Evolutionary conservation across 164 flowering plant species (phyloP), one percentile per base, ranked within the genome.

Genomic region (Aristolochia contorta): DNA sequence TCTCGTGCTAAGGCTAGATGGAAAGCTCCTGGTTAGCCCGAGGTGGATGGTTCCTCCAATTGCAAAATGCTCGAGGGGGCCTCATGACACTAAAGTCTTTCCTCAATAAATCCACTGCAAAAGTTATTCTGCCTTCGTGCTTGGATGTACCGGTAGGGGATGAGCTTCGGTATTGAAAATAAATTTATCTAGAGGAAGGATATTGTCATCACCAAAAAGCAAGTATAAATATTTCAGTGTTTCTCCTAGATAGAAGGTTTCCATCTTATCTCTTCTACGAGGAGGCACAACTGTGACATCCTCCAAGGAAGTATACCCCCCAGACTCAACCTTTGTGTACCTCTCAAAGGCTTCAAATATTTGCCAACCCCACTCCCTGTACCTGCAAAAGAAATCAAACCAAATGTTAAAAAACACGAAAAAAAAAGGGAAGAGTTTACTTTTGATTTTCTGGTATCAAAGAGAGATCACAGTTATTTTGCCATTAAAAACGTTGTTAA

Each of bases 81-180:
- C 43, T 37, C 43, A 10, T 37, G 43, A 37, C 1, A 6, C 1
- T 6, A 37, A 37, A 37, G 43, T 37, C 5, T 27, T 27, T 27
- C 30, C n/a, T 2, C 5, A 8, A 37, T 7, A 37, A 37, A 37
- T 37, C 12, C 43, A 37, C 43, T 6, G 43, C 7, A 32, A 45
- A 16, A 61, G 13, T 12, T 41, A 67, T 58, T 48, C 65, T 37
- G 55, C 43, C 41, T 50, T 63, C 60, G 65, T 45, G 22, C 49
- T 60, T 6, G 37, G 57, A 13, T 64, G 58, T 65, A 94, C 74
- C 43, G 97, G 96, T 59, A 93, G 61, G 9, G 97, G 97, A 69
- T 94, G 99, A 65, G 93, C 96, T 78, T 91, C 97, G 43, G 97
- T 76, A 74, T 89, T 94, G 67, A 94, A 94, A 57, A 94, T 84